Percentiles rank a stretch among this genome's conserved stretches.
These are phyloP conservation scores for Hansenula lynferdii DNA, from an alignment of 1,139 yeast genomes.

Conservation along the genomic window DNA sequence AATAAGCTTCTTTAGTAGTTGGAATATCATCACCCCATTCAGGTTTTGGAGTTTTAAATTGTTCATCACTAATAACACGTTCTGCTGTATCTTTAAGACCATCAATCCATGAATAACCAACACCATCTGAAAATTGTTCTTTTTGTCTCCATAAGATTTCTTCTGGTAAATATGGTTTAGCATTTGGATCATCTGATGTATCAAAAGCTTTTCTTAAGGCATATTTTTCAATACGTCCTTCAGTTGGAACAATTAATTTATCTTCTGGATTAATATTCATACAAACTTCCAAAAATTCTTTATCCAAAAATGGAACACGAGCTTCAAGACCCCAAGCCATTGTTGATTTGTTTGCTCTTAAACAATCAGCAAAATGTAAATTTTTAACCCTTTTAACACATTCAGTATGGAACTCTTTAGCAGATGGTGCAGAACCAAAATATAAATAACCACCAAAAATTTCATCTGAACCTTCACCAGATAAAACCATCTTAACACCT, in stretches of 20 bases:
- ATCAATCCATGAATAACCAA: conserved; percentile 99
- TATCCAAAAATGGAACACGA: conserved; percentile 98
- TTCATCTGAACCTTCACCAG: conserved; percentile 99
- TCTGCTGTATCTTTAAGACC: conserved; percentile 96
- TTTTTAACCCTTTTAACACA: conserved; percentile 94
- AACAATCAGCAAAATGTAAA: conserved; percentile 95
- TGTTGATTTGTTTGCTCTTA: conserved; percentile 98
- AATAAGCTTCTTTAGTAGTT: conserved; percentile 97
- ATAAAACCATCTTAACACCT: conserved; percentile 98
- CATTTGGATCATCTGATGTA: conserved; percentile 64
- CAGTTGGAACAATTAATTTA: conserved; percentile 67
- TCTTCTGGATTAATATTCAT: conserved; percentile 95
- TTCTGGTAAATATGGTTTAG: conserved; percentile 83
- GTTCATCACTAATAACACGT: conserved; percentile 78
- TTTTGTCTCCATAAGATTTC: conserved; percentile 99
- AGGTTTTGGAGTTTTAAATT: conserved; percentile 82
- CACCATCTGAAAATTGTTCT: conserved; percentile 99
- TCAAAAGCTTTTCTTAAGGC: conserved; percentile 96
- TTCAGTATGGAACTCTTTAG: conserved; percentile 90
- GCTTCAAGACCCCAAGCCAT: conserved; percentile 99
- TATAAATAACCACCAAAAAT: conserved; percentile 97
- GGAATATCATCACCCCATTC: conserved; percentile 97
- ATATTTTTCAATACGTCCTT: conserved; percentile 88
- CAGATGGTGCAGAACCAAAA: conserved; percentile 94
- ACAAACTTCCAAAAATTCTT: conserved; percentile 83